Conservation (phyloP, 805 yeast genomes). For the Yarrowia sp. region DNA sequence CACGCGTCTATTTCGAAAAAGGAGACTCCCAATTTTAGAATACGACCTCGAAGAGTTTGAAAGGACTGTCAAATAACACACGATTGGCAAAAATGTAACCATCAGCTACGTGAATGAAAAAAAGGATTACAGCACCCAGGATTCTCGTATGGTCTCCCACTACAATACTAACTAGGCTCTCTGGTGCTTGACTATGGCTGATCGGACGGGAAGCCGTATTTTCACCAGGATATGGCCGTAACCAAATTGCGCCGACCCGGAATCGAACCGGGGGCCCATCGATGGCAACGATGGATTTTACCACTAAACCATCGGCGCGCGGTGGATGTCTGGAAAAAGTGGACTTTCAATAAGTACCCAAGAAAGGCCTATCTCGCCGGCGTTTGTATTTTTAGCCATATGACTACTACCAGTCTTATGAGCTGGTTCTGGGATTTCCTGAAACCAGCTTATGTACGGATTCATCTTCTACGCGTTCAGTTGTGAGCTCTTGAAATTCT, state of each 20-base stretch:
- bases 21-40: background rate
- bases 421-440: too few relatives aligned
- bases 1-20: slow-evolving; percentile 4
- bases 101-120: background rate
- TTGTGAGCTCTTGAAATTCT: too few relatives aligned
- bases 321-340: background rate
- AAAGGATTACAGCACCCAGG: slow-evolving; percentile 39
- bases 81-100: background rate
- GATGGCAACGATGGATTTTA: slow-evolving; percentile 34
- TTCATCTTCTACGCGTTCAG: too few relatives aligned
- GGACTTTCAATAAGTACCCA: background rate
- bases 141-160: slow-evolving; percentile 39
- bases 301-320: slow-evolving; percentile 33
- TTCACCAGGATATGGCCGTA: slow-evolving; percentile 39
- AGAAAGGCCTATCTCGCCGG: background rate
- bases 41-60: background rate
- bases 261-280: slow-evolving; percentile 34
- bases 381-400: background rate
- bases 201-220: slow-evolving; percentile 39
- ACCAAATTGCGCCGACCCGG: slow-evolving; percentile 36
- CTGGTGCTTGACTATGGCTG: slow-evolving; percentile 40
- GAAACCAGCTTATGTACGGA: too few relatives aligned
- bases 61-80: too few relatives aligned
- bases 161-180: slow-evolving; percentile 39
- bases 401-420: background rate